Conservation (phyloP, 2,329 filamentous ascomycete species). For the Trichoderma sp. region DNA sequence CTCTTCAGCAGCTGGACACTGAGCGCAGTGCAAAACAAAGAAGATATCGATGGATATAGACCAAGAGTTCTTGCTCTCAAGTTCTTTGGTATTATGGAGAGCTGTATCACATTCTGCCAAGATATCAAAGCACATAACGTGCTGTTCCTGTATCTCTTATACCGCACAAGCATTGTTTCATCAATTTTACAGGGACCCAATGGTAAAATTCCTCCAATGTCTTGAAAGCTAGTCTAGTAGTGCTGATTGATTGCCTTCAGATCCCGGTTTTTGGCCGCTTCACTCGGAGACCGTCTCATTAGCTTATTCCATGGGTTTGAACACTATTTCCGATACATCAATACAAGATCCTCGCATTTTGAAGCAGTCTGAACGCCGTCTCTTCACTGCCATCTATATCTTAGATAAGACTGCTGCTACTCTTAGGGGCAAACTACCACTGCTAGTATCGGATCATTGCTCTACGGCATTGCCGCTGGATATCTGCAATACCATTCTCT, state of each 20-base stretch:
- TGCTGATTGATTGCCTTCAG: background rate
- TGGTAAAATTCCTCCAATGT: background rate
- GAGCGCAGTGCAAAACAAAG: background rate
- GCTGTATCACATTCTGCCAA: background rate
- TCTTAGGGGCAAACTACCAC: background rate
- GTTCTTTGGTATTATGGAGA: background rate
- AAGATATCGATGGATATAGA: background rate
- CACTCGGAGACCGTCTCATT: background rate
- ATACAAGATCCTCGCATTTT: background rate
- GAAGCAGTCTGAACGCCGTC: background rate
- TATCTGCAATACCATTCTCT: background rate
- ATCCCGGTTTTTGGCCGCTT: background rate
- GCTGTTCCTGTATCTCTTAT: background rate
- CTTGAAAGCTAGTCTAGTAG: background rate
- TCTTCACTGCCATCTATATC: conserved; percentile 4
- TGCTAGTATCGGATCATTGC: background rate
- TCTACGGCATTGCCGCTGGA: background rate
- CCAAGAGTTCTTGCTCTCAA: background rate
- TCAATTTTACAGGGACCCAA: background rate
- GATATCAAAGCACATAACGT: background rate
- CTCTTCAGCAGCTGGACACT: conserved; percentile 14
- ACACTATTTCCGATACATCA: background rate
- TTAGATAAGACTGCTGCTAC: background rate
- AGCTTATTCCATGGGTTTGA: background rate
- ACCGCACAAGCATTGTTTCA: conserved; percentile 2